Evolutionary conservation across 768 basidiomycete genomes (phyloP), one percentile per base, ranked within the genome.

Genomic region (Panellus pusillus): DNA sequence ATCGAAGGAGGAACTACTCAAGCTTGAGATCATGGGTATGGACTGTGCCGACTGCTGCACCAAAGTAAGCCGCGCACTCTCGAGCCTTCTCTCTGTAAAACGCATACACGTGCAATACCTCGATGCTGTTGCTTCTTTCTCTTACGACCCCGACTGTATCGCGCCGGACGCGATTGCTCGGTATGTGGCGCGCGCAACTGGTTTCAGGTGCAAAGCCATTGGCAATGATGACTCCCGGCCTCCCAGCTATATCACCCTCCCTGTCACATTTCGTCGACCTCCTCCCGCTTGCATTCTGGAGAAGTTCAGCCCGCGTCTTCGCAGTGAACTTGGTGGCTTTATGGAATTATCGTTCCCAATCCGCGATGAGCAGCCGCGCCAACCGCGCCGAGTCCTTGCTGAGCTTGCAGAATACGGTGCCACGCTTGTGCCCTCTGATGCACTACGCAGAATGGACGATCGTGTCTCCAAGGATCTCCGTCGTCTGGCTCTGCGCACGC

Each of bases 361-460:
- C 27, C 45, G 40, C n/a, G 41, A 27, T 8, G 52, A 61, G 19
- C 27, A 31, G 20, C 18, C 47, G 29, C 54, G 35, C 31, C 63
- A 52, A 15, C 71, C 72, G 0, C 73, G 74, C 28, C 61, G 66
- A 2, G 67, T 73, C 39, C 48, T 75, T 27, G 63, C 58, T 15
- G 42, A 46, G 11, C 70, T 70, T 36, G 35, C 47, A 38, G 37
- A 48, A 61, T 57, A 46, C 41, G 61, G 61, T 39, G 58, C 46
- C n/a, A 37, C 62, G 59, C 35, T 61, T 55, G 14, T 72, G 65
- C 57, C 61, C 61, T 13, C 65, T 63, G 24, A 49, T 51, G 11
- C 61, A 64, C n/a, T 63, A 57, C 11, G 52, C 55, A 35, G 65
- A 61, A 38, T 60, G 62, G 70, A 67, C 6, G 61, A 58, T 11